phyloP scores from a whole-genome alignment of 441 rosid species.

The Euphorbia corollata region DNA sequence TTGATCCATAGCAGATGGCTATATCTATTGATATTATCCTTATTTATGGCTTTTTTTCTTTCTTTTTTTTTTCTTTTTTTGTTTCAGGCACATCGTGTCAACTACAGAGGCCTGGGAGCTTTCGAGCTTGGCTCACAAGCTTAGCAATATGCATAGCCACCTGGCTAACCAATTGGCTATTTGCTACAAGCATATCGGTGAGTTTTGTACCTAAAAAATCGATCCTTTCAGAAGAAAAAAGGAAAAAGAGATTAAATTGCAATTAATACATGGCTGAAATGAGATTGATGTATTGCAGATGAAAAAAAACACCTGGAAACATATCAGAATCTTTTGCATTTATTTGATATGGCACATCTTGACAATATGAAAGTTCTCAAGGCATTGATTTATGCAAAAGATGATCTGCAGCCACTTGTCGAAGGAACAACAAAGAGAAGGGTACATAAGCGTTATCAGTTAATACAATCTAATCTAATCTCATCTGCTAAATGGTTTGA shows the following conservation, averaged over 20 bases:
- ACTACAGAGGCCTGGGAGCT: constrained; percentile 54
- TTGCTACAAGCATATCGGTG: constrained; percentile 47
- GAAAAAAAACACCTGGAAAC: constrained; percentile 43
- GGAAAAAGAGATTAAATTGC: too few species aligned
- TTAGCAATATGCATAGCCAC: constrained; percentile 42
- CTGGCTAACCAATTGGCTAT: constrained; percentile 26
- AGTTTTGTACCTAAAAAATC: not conserved
- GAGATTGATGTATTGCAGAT: constrained; percentile 30
- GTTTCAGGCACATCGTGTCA: constrained; percentile 42
- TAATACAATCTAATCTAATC: not conserved
- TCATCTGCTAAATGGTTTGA: not conserved
- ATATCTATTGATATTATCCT: not conserved
- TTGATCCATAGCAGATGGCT: not conserved
- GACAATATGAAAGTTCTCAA: constrained; percentile 69
- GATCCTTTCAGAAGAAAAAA: not conserved
- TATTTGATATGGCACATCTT: constrained; percentile 41
- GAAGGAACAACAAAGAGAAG: constrained; percentile 51
- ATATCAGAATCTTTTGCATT: constrained; percentile 35
- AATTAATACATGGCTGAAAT: not conserved
- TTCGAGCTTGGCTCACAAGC: constrained; percentile 47
- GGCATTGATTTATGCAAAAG: constrained; percentile 49
- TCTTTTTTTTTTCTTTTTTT: too few species aligned
- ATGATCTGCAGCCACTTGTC: constrained; percentile 48
- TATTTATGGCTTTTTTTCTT: not conserved
- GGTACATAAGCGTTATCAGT: constrained; percentile 24